Base-by-base conservation (phyloP, 352 stramenopile genomes). In the Saprolegnia diclina region DNA sequence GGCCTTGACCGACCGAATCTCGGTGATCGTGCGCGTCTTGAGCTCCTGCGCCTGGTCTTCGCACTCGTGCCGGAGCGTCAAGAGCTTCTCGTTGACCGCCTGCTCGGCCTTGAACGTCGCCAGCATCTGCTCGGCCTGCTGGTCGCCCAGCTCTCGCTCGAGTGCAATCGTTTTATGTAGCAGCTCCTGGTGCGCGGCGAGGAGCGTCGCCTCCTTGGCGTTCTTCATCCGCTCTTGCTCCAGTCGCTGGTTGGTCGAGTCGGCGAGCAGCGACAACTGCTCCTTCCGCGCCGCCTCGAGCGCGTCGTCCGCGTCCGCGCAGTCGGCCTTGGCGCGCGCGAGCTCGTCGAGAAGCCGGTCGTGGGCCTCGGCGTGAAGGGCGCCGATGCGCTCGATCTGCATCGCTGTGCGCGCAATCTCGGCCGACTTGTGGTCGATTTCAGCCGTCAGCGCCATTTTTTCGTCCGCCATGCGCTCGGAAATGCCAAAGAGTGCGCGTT, bases 161-260 rank as follows among this genome's bases (percentile, higher is more conserved):
- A 92, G 67, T 19, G 86, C 81, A 10, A 90, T 76, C 0, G 89
- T 77, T 21, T 83, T 83, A 53, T 87, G 65, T n/a, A 89, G 56
- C 46, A 85, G 65, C 37, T 87, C 55, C 52, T 90, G 83, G 57
- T 90, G 83, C 1, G 75, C 74, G 65, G 86, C 73, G 9, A 92
- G 56, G n/a, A 92, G 73, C 7, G 72, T 76, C 29, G 84, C 83
- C 67, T 90, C 82, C 76, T 92, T 80, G 32, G 79, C 76, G 65
- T 92, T 78, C 55, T 89, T 88, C 19, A 77, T 82, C 26, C 76
- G 79, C 55, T 90, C 80, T 22, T 71, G 88, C 61, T 90, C 79
- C 48, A 90, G 61, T 56, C 89, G 42, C 65, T 88, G 80, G 0
- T 76, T 76, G 13, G 79, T 78, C 46, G 79, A 78, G 64, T 79